Conservation (phyloP, 768 basidiomycete genomes). For the Dioszegia aurantiaca region DNA sequence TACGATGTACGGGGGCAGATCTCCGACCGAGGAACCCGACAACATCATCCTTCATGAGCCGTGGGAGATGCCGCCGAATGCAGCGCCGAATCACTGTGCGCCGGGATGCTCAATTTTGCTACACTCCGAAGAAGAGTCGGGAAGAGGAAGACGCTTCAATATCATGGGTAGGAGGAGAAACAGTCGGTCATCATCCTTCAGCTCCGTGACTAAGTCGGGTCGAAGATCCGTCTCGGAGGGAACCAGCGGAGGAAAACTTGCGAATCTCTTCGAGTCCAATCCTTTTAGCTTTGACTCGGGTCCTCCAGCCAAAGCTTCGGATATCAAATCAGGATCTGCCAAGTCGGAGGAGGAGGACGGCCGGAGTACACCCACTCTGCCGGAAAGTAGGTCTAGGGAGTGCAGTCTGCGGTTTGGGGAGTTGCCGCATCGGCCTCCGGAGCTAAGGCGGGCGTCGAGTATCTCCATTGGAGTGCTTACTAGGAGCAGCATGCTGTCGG, state of each 20-base stretch:
- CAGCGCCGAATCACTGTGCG: conserved; percentile 8
- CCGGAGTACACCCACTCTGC: not conserved
- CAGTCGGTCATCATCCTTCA: conserved; percentile 3
- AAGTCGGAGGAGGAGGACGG: not conserved
- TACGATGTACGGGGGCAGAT: conserved; percentile 7
- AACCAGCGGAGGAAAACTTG: not conserved
- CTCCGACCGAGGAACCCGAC: conserved; percentile 1
- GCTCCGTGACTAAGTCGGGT: not conserved
- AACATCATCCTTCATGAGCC: conserved; percentile 11
- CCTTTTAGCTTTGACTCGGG: conserved; percentile 2
- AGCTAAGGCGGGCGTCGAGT: conserved; percentile 37
- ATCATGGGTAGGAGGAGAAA: not conserved
- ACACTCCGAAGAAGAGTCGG: conserved; percentile 6
- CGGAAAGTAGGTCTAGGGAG: not conserved
- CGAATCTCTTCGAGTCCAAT: not conserved
- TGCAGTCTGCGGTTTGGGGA: conserved; percentile 35
- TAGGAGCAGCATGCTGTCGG: conserved; percentile 39
- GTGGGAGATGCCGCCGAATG: conserved; percentile 3
- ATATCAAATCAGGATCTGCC: not conserved
- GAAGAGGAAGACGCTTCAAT: not conserved
- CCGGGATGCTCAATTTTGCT: conserved; percentile 11
- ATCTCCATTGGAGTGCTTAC: conserved; percentile 48
- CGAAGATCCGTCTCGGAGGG: conserved; percentile 1
- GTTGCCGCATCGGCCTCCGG: conserved; percentile 38
- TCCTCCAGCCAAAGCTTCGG: not conserved